Base-by-base conservation (phyloP, 208 protist genomes). In the Naegleria gruberi region DNA sequence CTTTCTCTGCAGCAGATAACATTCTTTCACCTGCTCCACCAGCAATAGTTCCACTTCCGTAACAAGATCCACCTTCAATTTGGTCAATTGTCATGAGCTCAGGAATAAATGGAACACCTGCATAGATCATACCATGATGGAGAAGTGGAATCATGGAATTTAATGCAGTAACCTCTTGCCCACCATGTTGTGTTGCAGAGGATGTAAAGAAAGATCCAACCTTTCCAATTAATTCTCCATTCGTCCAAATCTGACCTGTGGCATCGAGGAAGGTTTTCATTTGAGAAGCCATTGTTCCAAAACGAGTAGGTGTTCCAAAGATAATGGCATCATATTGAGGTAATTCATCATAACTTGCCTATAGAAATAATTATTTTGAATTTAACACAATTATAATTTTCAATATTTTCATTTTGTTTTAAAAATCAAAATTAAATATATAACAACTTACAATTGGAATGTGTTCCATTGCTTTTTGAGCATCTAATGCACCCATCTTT, bases 91-190 rank as follows among this genome's bases (percentile, higher is more conserved):
- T 45, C 26, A 89, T 86, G 41, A 85, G 84, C 6, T 44, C 45
- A 65, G 26, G 90, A 46, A 88, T 73, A 73, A 92, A 93, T 51
- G 91, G 93, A 5, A 93, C 46, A 44, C 93, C 91, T 41, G 90
- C 89, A 34, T 90, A 91, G 30, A 93, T 41, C 47, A 94, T 65
- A 51, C 93, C 93, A 41, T 93, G 90, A 91, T 95, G 92, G 26
- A 93, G 55, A 4, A 83, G 43, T 6, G 41, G 4, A 15, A 55
- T 46, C 12, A 92, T 12, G 42, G 87, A 83, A 55, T 40, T 77
- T 19, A 93, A 83, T 45, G 91, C 82, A n/a, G 93, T 94, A 30
- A 92, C 90, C 89, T 94, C 92, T 43, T 94, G 90, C 15, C 92
- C 92, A 42, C 92, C 93, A 83, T 92, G 91, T 90, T 94, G 93